A percentile compares a stretch with the other conserved stretches of the same genome.
These are phyloP conservation scores for Angomonas ambiguus DNA, from an alignment of 208 protist species.

Conservation along the genomic window DNA sequence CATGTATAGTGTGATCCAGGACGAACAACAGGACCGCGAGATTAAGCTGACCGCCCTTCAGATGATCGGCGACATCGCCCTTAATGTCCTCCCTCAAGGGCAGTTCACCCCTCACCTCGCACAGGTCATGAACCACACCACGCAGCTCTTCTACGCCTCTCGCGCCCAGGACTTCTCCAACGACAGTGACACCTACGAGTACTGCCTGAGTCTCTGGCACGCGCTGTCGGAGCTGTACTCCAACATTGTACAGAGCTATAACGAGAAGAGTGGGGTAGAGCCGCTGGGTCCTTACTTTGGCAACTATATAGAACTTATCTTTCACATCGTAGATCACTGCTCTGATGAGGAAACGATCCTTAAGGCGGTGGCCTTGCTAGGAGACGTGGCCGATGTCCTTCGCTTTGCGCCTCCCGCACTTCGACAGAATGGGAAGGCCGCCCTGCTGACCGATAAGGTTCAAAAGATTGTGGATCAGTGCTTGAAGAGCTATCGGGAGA, in stretches of 20 bases:
- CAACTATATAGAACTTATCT: conserved; percentile 61
- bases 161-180: conserved; percentile 42
- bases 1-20: conserved; percentile 73
- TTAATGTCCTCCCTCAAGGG: conserved; percentile 84
- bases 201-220: conserved; percentile 80
- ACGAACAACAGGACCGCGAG: conserved; percentile 76
- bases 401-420: conserved; percentile 39
- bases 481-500: conserved; percentile 25
- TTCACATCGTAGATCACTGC: conserved; percentile 47
- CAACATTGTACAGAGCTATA: conserved; percentile 76
- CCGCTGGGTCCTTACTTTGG: conserved; percentile 52
- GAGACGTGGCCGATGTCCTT: conserved; percentile 79
- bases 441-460: conserved; percentile 46
- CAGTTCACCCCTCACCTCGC: conserved; percentile 87
- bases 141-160: conserved; percentile 59
- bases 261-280: conserved; percentile 27
- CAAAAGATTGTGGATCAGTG: conserved; percentile 28
- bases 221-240: conserved; percentile 66
- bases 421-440: conserved; percentile 51
- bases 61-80: conserved; percentile 94
- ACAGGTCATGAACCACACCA: conserved; percentile 74
- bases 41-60: conserved; percentile 94
- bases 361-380: conserved; percentile 67
- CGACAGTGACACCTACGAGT: conserved; percentile 69
- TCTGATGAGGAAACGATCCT: conserved; percentile 45